Conservation (phyloP, 768 basidiomycete genomes). For the Astraeus odoratus region DNA sequence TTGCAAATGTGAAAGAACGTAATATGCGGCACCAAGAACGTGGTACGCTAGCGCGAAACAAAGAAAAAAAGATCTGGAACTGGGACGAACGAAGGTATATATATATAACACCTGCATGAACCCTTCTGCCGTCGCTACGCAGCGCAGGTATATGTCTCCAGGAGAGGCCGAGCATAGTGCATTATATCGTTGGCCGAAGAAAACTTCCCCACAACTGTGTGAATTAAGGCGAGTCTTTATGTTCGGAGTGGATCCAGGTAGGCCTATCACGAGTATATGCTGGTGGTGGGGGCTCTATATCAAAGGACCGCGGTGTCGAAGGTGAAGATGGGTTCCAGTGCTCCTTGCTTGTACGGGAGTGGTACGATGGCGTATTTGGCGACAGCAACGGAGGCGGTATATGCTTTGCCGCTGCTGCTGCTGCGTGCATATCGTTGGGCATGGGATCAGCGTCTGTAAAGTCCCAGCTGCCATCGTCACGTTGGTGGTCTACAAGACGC, state of each 20-base stretch:
- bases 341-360: constrained; percentile 18
- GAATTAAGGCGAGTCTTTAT: constrained; percentile 3
- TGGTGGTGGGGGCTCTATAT: constrained; percentile 23
- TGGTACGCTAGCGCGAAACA: too few relatives aligned
- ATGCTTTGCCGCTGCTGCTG: neutral
- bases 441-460: constrained; percentile 24
- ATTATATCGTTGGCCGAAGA: too few relatives aligned
- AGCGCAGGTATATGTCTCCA: neutral
- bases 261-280: constrained; percentile 16
- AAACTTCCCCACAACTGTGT: neutral
- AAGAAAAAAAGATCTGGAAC: neutral
- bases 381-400: constrained; percentile 12
- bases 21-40: too few relatives aligned
- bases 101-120: neutral
- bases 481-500: constrained; percentile 14
- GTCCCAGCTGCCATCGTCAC: constrained; percentile 21
- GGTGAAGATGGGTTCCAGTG: constrained; percentile 13
- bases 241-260: constrained; percentile 3
- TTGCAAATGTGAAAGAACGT: neutral
- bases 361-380: neutral
- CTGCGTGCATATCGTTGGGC: neutral
- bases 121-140: neutral
- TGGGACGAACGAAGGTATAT: neutral
- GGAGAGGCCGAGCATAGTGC: neutral
- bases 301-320: constrained; percentile 2